A percentile compares a stretch with the other conserved stretches of the same genome.
These are phyloP conservation scores for Boletus sp. DNA, from an alignment of 768 basidiomycete species.

Conservation along the genomic window DNA sequence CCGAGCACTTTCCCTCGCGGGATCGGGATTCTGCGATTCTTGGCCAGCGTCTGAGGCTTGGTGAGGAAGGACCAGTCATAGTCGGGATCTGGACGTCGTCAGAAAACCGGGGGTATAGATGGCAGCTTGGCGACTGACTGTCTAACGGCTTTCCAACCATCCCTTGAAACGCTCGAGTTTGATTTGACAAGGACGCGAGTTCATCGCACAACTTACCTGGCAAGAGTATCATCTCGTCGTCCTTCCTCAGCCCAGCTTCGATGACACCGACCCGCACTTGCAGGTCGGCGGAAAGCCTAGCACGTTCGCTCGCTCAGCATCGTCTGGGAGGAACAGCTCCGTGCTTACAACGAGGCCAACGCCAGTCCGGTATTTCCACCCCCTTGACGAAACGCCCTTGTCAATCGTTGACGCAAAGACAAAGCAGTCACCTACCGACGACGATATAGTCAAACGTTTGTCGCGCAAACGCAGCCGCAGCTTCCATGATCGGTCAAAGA, in stretches of 20 bases:
- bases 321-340: too few relatives aligned
- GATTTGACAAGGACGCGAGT: neutral
- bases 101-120: neutral
- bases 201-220: neutral
- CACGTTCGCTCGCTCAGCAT: neutral
- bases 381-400: conserved; percentile 1
- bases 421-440: conserved; percentile 8
- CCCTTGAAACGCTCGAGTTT: neutral
- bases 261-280: conserved; percentile 11
- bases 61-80: conserved; percentile 17
- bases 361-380: conserved; percentile 15
- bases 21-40: conserved; percentile 9
- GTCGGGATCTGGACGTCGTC: conserved; percentile 10
- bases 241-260: conserved; percentile 15
- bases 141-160: conserved; percentile 8
- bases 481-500: neutral
- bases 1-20: conserved; percentile 13
- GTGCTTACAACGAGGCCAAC: conserved; percentile 13
- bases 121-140: conserved; percentile 4
- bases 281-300: conserved; percentile 10
- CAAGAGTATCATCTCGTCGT: conserved; percentile 11
- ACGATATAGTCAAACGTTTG: conserved; percentile 19
- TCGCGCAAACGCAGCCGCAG: conserved; percentile 7
- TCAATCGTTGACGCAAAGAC: neutral
- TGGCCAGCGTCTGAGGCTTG: conserved; percentile 5